Evolutionary conservation across 163 green algal species (phyloP), one percentile per base, ranked within the genome.

Genomic region (Scenedesmus sp.): DNA sequence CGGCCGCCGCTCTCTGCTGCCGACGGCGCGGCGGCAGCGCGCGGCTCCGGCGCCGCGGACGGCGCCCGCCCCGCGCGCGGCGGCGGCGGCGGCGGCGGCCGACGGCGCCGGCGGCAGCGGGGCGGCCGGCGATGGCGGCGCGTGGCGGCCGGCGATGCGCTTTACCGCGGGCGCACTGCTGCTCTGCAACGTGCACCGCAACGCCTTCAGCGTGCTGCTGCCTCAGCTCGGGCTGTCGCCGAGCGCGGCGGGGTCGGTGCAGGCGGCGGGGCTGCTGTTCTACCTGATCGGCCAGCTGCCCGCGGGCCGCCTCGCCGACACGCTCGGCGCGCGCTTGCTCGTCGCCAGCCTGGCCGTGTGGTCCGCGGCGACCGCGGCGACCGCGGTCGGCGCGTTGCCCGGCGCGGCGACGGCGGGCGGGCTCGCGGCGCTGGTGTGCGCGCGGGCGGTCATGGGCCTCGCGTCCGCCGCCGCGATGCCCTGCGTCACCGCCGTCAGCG

Each of bases 261-360:
- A 70, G 50, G 87, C 81, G 1, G 77, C 87, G 29, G 86, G 92
- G 60, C 80, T 96, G 51, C 31, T 75, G 22, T 89, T 89, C 1
- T 96, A 96, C 76, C 50, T 95, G 28, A 20, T 89, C 47, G 90
- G 89, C 20, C 87, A 95, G 80, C 62, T 96, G 4, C 91, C 91
- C 0, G 63, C 76, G 1, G 91, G 91, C 3, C 4, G 84, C 7
- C 50, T 91, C 28, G 84, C 89, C 11, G 91, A 95, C 78, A 76
- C 67, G n/a, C 31, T 86, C 42, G 87, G 90, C 9, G 62, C 62
- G 4, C 81, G 72, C 13, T 77, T 93, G 36, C 75, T 95, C 36
- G 73, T 89, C 2, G 31, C 36, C 9, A 83, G 87, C 15, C 72
- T 94, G 31, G 60, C 88, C 24, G 34, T 86, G 22, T 96, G 91